phyloP scores from a whole-genome alignment of 345 rosid species.

The Citrus hindsii region DNA sequence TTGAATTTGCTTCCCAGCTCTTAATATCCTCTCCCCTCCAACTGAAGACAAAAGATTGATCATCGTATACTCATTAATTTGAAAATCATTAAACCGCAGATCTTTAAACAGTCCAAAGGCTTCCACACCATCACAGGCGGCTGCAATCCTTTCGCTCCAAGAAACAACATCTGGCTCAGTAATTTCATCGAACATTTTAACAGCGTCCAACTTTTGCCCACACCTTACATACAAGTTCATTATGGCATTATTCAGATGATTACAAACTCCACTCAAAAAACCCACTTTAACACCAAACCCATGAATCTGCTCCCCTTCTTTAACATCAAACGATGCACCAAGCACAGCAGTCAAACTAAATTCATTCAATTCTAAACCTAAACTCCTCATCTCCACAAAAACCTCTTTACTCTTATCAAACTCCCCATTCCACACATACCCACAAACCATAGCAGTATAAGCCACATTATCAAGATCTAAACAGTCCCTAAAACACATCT shows the following conservation, averaged over 20 bases:
- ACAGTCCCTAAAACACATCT: constrained; percentile 39
- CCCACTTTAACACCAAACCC: constrained; percentile 38
- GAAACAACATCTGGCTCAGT: constrained; percentile 36
- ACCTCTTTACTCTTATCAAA: constrained; percentile 27
- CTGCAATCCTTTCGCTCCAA: constrained; percentile 42
- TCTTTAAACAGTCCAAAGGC: constrained; percentile 26
- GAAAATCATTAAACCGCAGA: constrained; percentile 16
- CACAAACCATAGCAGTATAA: constrained; percentile 31
- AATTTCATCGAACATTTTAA: constrained; percentile 41
- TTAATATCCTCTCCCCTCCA: constrained; percentile 18
- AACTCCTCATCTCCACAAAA: constrained; percentile 28
- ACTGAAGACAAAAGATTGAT: constrained; percentile 30
- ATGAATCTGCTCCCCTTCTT: constrained; percentile 42
- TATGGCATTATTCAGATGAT: constrained; percentile 38
- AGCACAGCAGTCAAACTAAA: constrained; percentile 36
- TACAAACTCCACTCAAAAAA: constrained; percentile 22
- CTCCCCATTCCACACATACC: constrained; percentile 35
- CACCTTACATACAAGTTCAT: constrained; percentile 35
- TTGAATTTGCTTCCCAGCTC: constrained; percentile 34
- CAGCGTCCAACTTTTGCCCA: constrained; percentile 21
- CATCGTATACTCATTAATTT: constrained; percentile 30
- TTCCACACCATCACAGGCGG: constrained; percentile 30
- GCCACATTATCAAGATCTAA: constrained; percentile 31
- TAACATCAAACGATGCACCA: constrained; percentile 27
- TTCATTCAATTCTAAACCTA: constrained; percentile 35